Evolutionary conservation across 1,139 yeast genomes (phyloP).

Genomic region (Hemisphaericaspora lyxosophila): DNA sequence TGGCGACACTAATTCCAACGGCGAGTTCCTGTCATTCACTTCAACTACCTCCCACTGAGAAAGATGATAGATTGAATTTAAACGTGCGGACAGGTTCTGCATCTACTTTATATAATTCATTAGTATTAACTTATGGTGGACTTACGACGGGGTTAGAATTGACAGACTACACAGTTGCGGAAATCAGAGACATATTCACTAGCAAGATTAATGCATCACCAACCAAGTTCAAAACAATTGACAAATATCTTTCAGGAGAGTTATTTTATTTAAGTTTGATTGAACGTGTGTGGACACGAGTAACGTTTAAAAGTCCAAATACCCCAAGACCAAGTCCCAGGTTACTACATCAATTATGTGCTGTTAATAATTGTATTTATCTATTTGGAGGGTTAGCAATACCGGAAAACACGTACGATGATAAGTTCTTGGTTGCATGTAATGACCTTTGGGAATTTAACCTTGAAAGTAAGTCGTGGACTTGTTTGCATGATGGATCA

Average conservation of each 20-base stretch:
- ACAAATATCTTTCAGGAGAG: slow-evolving; percentile 55
- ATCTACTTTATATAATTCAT: slow-evolving; percentile 54
- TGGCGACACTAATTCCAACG: slow-evolving; percentile 50
- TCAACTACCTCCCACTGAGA: slow-evolving; percentile 46
- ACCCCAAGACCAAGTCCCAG: slow-evolving; percentile 50
- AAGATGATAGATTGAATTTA: slow-evolving; percentile 48
- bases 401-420: slow-evolving; percentile 14
- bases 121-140: slow-evolving; percentile 68
- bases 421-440: slow-evolving; percentile 38
- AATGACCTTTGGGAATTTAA: slow-evolving; percentile 72
- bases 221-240: slow-evolving; percentile 29
- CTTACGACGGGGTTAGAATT: slow-evolving; percentile 58
- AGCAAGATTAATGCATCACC: slow-evolving; percentile 25
- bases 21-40: slow-evolving; percentile 50
- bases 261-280: slow-evolving; percentile 57
- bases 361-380: slow-evolving; percentile 49
- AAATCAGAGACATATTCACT: slow-evolving; percentile 26
- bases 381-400: slow-evolving; percentile 62
- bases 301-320: slow-evolving; percentile 15
- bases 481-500: slow-evolving; percentile 43
- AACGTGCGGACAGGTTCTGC: slow-evolving; percentile 70
- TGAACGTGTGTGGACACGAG: slow-evolving; percentile 55
- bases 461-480: slow-evolving; percentile 52
- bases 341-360: slow-evolving; percentile 57
- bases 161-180: slow-evolving; percentile 33